Conservation (phyloP, 768 basidiomycete genomes). For the Phaeolepiota aurea region DNA sequence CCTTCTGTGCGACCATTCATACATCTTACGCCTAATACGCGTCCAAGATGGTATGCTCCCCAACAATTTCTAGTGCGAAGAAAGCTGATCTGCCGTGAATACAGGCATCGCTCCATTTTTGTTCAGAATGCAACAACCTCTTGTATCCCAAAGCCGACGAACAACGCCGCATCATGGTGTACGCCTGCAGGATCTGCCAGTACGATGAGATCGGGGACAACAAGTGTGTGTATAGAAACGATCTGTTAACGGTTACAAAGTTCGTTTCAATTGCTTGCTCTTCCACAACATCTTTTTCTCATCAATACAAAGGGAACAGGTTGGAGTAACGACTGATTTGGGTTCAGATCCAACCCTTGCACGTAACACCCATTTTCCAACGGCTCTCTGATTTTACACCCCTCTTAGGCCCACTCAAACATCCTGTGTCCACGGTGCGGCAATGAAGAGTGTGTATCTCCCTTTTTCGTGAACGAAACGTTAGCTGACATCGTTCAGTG, state of each 20-base stretch:
- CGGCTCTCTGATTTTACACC: not conserved
- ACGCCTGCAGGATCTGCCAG: conserved; percentile 84
- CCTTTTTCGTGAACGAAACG: not conserved
- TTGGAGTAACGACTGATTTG: conserved; percentile 84
- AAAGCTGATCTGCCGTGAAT: too few species aligned
- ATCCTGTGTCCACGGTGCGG: conserved; percentile 79
- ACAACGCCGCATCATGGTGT: conserved; percentile 77
- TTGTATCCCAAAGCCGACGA: conserved; percentile 91
- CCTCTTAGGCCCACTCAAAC: conserved; percentile 66
- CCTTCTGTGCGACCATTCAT: too few species aligned
- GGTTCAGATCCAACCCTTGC: conserved; percentile 87
- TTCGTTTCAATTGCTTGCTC: conserved; percentile 24
- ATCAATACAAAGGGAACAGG: conserved; percentile 65
- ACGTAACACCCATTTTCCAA: conserved; percentile 10
- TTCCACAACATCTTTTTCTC: conserved; percentile 6
- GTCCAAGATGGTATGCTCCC: too few species aligned
- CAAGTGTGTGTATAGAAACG: conserved; percentile 89
- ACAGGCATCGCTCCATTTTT: conserved; percentile 83
- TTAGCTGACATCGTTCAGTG: conserved; percentile 33
- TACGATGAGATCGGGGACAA: conserved; percentile 83
- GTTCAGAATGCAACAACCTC: conserved; percentile 92
- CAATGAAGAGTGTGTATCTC: conserved; percentile 64
- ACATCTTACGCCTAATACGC: too few species aligned
- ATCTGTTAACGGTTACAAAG: conserved; percentile 91
- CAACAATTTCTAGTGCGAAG: too few species aligned